phyloP scores from a whole-genome alignment of 2,329 filamentous ascomycete genomes.

The Tolypocladium nubicola region DNA sequence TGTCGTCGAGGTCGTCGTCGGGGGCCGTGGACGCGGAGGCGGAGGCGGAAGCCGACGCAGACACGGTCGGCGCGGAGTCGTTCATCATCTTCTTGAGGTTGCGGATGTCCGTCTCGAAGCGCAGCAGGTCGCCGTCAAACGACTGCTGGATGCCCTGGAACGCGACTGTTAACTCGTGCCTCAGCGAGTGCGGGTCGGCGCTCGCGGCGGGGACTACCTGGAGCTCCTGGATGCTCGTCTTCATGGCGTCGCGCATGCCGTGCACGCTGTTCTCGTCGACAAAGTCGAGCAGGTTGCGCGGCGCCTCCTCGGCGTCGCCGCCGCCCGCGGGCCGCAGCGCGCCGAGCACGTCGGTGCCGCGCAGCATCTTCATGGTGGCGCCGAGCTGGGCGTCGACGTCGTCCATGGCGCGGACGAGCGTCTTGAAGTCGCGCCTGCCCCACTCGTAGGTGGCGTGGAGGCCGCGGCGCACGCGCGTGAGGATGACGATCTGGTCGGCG shows the following conservation, averaged over 20 bases:
- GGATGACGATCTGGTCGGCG: conserved; percentile 40
- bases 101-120: conserved; percentile 66
- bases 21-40: conserved; percentile 8
- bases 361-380: conserved; percentile 54
- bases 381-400: conserved; percentile 53
- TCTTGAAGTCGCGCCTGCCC: conserved; percentile 49
- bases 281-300: conserved; percentile 65
- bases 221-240: conserved; percentile 59
- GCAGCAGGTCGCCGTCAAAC: conserved; percentile 65
- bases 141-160: conserved; percentile 50
- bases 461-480: conserved; percentile 38
- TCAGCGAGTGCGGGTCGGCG: not conserved
- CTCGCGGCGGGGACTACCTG: conserved; percentile 34
- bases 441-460: conserved; percentile 46
- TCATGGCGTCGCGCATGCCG: conserved; percentile 53
- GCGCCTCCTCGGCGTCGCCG: conserved; percentile 28
- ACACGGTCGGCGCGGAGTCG: conserved; percentile 14
- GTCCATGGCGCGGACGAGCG: conserved; percentile 55
- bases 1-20: conserved; percentile 19
- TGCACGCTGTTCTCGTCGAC: conserved; percentile 63
- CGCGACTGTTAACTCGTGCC: not conserved
- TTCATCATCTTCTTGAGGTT: conserved; percentile 49
- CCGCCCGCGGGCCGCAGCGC: conserved; percentile 47
- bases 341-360: conserved; percentile 52
- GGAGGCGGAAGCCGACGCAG: not conserved